Evolutionary conservation across 768 basidiomycete species (phyloP), one percentile per base, ranked within the genome.

Genomic region (Ramaria sp.): DNA sequence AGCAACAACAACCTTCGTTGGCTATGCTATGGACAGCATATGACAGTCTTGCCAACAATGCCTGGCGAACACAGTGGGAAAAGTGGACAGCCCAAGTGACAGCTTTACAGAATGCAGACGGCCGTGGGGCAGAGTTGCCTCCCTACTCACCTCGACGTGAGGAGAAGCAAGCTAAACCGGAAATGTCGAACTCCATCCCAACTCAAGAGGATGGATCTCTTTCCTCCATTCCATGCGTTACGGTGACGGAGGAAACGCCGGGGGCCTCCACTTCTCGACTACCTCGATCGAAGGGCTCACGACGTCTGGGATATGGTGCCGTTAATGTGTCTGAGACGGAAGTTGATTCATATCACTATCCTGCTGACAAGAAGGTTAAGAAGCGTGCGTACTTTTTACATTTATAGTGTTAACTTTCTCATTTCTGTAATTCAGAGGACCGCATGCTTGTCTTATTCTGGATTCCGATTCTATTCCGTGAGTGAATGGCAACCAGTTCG

Each of bases 381-480:
- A 36, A 52, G 24, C 50, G 49, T 53, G 27, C 27, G 52, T 57
- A 47, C 20, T 12, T 32, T 13, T 25, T 47, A 16, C 20, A 38
- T 55, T 47, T 48, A 27, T 30, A 20, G 20, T 20, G 5, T 15
- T 45, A 15, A 18, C 28, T 10, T 20, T 2, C 34, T 55, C 13
- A 48, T 36, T 7, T 27, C 25, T 30, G 24, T 39, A 45, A 57
- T 56, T 28, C 61, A 89, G 87, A 84, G 68, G 88, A 92, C 64
- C 82, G 81, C 39, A 92, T 92, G 88, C 77, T 92, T 44, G 62
- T 88, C 34, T 64, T 85, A 39, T 92, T 92, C 72, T 92, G 88
- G 88, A 73, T 92, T 61, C 88, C 88, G 16, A 87, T 91, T 62
- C 72, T 92, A 8, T 66, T 90, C 56, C 67, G 88, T 91, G 61